Evolutionary conservation across 306 rosid species (phyloP).

Genomic region (Castanopsis chinensis): DNA sequence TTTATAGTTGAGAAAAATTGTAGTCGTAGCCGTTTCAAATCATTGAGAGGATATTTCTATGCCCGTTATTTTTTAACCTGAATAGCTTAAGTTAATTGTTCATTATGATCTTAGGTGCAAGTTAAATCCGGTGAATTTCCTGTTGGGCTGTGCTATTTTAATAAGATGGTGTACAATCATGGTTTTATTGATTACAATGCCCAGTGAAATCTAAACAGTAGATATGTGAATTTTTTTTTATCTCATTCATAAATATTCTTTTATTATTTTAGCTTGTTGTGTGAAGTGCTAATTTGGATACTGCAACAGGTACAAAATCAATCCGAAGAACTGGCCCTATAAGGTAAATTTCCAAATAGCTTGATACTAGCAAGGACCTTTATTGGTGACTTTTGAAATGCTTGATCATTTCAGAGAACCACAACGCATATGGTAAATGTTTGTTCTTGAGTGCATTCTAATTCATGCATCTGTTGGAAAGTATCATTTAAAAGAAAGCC

Average conservation of each 20-base stretch:
- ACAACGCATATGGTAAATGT: background rate
- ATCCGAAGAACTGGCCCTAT: too few species aligned
- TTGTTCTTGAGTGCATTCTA: background rate
- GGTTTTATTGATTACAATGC: background rate
- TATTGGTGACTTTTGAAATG: background rate
- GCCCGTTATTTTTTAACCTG: background rate
- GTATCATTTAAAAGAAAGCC: too few species aligned
- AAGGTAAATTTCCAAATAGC: background rate
- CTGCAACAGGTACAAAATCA: too few species aligned
- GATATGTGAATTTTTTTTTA: background rate
- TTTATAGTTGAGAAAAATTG: too few species aligned
- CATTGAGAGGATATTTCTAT: background rate
- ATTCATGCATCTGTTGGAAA: too few species aligned
- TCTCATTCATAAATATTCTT: too few species aligned
- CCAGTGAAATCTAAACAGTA: background rate
- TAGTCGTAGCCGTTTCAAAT: background rate
- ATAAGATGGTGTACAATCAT: too few species aligned
- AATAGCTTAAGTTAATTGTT: background rate
- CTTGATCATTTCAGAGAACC: background rate
- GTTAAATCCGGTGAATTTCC: too few species aligned
- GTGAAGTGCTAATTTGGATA: conserved; percentile 15
- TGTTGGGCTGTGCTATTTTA: too few species aligned
- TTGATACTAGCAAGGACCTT: background rate
- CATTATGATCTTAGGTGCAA: background rate
- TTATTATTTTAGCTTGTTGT: background rate